A percentile compares a stretch with the other conserved stretches of the same genome.
phyloP scores from a whole-genome alignment of 2,329 filamentous ascomycete species.

The Triangularia setosa region DNA sequence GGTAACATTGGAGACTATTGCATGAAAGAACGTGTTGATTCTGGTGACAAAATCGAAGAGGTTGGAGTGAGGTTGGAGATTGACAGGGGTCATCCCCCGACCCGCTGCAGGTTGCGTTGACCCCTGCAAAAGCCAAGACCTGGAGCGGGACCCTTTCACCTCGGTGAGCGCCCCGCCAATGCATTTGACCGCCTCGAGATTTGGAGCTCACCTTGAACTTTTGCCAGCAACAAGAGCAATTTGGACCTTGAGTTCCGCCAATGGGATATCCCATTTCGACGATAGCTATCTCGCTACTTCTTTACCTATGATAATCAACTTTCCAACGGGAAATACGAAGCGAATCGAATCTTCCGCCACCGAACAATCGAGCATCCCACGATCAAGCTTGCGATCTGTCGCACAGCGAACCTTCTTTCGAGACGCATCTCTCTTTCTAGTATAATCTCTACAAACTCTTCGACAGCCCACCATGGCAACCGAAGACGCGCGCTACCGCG shows the following conservation, averaged over 20 bases:
- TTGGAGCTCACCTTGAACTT: not conserved
- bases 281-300: not conserved
- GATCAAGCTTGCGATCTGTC: not conserved
- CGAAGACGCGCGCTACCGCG: conserved; percentile 87
- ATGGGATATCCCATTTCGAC: not conserved
- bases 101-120: not conserved
- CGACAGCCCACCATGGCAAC: conserved; percentile 53
- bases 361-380: not conserved
- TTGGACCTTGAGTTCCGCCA: not conserved
- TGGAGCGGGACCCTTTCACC: not conserved
- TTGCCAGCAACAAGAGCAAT: not conserved
- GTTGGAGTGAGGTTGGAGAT: not conserved
- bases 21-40: not conserved
- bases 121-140: not conserved
- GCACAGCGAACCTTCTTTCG: not conserved
- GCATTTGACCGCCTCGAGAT: not conserved
- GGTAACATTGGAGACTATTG: not conserved
- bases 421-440: not conserved
- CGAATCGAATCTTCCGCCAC: not conserved
- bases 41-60: not conserved
- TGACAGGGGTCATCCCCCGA: not conserved
- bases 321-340: not conserved
- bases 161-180: conserved; percentile 1
- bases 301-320: not conserved
- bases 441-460: not conserved